Percentiles rank a stretch among this genome's conserved stretches.
Evolutionary conservation across 192 early-diverging fungal genomes (phyloP).

Genomic region (Ramicandelaber brevisporus): DNA sequence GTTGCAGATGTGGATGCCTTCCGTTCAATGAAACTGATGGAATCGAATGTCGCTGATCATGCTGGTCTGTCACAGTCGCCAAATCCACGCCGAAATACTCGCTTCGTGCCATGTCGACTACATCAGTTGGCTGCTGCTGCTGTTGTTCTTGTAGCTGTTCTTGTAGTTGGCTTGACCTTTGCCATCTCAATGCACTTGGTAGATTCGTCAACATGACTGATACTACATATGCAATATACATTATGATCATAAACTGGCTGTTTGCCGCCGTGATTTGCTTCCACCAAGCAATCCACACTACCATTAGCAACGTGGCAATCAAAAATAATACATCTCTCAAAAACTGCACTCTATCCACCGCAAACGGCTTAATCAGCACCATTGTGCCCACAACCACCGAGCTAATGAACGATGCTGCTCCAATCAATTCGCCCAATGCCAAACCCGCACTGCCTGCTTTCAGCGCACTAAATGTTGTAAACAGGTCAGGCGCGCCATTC

Average conservation of each 20-base stretch:
- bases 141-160: no score
- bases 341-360: constrained; percentile 36
- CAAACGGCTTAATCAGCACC: constrained; percentile 53
- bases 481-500: constrained; percentile 81
- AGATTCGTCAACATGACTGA: constrained; percentile 15
- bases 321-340: constrained; percentile 65
- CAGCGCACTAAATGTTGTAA: constrained; percentile 65
- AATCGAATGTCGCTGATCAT: no score
- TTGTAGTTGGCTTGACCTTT: not conserved
- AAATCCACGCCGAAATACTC: no score
- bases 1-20: no score
- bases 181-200: not conserved
- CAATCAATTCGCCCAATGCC: constrained; percentile 81
- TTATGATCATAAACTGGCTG: constrained; percentile 12
- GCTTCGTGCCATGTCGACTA: no score
- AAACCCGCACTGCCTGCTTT: constrained; percentile 39
- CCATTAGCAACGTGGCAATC: constrained; percentile 9
- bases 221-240: constrained; percentile 14
- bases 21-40: no score
- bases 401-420: constrained; percentile 58
- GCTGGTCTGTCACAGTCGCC: no score
- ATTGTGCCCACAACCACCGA: constrained; percentile 65
- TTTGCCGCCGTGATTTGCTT: constrained; percentile 8
- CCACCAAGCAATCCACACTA: constrained; percentile 7
- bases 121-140: no score